Conservation (phyloP, 2,329 filamentous ascomycete genomes). For the Botrytis tulipae region DNA sequence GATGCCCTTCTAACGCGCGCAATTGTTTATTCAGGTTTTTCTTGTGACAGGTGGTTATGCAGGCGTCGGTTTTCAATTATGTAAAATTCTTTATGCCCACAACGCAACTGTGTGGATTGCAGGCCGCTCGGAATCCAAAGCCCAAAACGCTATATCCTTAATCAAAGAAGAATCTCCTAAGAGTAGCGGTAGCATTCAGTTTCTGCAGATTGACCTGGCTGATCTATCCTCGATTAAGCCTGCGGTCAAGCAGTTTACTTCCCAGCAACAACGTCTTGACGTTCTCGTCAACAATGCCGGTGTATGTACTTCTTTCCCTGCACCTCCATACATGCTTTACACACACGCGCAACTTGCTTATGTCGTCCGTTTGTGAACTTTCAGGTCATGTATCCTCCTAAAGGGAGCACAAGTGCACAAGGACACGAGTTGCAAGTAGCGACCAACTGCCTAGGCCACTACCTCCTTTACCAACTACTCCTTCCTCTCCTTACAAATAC, state of each 20-base stretch:
- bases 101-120: slow-evolving; percentile 2
- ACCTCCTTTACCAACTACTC: slow-evolving; percentile 41
- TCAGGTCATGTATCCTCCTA: slow-evolving; percentile 38
- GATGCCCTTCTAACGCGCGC: neutral
- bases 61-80: neutral
- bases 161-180: neutral
- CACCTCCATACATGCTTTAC: neutral
- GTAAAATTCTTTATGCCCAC: neutral
- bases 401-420: slow-evolving; percentile 33
- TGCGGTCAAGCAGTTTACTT: neutral
- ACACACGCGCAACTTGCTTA: too few species aligned
- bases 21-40: neutral
- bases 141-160: neutral
- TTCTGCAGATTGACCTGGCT: neutral
- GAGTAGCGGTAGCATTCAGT: neutral
- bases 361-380: neutral
- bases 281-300: slow-evolving; percentile 14
- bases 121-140: neutral
- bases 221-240: neutral
- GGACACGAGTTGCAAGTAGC: slow-evolving; percentile 36
- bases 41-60: slow-evolving; percentile 3
- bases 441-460: slow-evolving; percentile 40
- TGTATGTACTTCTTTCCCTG: neutral
- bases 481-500: slow-evolving; percentile 25
- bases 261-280: slow-evolving; percentile 6